These are phyloP conservation scores for Nannochloropsis granulata DNA, from an alignment of 108 stramenopile species.

Conservation along the genomic window DNA sequence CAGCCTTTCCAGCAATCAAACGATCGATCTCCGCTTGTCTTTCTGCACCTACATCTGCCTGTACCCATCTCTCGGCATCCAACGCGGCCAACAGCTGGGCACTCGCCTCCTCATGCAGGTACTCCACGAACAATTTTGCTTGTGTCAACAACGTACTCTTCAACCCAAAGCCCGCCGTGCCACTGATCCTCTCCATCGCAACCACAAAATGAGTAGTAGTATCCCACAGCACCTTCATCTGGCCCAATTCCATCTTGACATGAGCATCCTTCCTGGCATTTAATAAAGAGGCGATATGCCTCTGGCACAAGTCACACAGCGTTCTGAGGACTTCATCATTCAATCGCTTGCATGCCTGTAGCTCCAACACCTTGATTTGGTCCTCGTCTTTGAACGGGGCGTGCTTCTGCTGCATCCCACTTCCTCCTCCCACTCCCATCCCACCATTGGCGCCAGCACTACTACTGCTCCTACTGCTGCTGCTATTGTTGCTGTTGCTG, in stretches of 20 bases:
- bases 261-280: constrained; percentile 7
- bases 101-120: constrained; percentile 53
- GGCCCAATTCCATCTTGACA: constrained; percentile 2
- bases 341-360: not conserved
- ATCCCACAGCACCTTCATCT: constrained; percentile 18
- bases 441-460: too few species aligned
- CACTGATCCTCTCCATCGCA: constrained; percentile 48
- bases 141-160: constrained; percentile 68
- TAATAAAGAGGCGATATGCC: constrained; percentile 5
- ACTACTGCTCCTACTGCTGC: too few species aligned
- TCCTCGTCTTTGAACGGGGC: not conserved
- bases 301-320: constrained; percentile 8
- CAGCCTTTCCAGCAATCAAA: constrained; percentile 23
- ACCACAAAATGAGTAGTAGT: constrained; percentile 3
- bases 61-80: constrained; percentile 81
- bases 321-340: not conserved
- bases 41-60: constrained; percentile 53
- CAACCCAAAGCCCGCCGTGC: constrained; percentile 61
- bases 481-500: not conserved
- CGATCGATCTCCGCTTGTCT: constrained; percentile 30
- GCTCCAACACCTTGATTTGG: not conserved
- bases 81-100: constrained; percentile 51
- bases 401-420: not conserved
- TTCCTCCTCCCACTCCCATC: not conserved
- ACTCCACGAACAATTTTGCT: constrained; percentile 75